Conservation (phyloP, 495 filamentous ascomycete species). For the Neohortaea acidophila region DNA sequence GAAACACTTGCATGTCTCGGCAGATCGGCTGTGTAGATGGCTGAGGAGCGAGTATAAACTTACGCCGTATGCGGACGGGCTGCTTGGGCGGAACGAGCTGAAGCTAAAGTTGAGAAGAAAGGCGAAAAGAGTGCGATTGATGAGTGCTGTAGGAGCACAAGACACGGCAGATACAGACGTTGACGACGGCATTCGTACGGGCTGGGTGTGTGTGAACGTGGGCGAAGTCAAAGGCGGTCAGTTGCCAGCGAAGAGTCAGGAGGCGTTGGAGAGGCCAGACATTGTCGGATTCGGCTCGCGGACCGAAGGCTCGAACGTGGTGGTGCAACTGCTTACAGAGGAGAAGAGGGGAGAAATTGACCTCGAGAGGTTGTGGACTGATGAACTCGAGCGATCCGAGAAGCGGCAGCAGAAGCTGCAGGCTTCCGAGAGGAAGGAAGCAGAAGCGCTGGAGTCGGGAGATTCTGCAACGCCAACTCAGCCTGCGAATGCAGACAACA, state of each 20-base stretch:
- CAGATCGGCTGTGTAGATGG: conserved; percentile 78
- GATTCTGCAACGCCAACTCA: background rate
- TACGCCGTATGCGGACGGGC: conserved; percentile 63
- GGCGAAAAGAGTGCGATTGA: conserved; percentile 58
- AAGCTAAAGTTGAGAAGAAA: conserved; percentile 73
- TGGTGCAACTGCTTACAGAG: conserved; percentile 84
- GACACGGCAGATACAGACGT: conserved; percentile 32
- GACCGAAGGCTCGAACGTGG: conserved; percentile 44
- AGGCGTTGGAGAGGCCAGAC: conserved; percentile 25
- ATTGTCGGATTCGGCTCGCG: conserved; percentile 63
- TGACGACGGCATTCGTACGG: conserved; percentile 74
- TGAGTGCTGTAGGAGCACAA: conserved; percentile 43
- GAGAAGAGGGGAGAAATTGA: conserved; percentile 69
- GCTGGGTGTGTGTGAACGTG: conserved; percentile 91
- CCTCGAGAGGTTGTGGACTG: conserved; percentile 66
- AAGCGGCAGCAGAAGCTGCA: conserved; percentile 28
- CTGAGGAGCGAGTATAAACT: conserved; percentile 50
- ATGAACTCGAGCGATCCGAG: conserved; percentile 32
- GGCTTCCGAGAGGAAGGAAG: background rate
- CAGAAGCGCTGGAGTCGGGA: background rate
- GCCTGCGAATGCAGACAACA: too few relatives aligned
- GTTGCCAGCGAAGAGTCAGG: conserved; percentile 29
- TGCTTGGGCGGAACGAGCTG: conserved; percentile 78
- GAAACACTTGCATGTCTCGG: conserved; percentile 83
- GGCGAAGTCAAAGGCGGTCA: conserved; percentile 45